A percentile compares a stretch with the other conserved stretches of the same genome.
Conservation (phyloP, 192 early-diverging fungal genomes). For the Geranomyces michiganensis region DNA sequence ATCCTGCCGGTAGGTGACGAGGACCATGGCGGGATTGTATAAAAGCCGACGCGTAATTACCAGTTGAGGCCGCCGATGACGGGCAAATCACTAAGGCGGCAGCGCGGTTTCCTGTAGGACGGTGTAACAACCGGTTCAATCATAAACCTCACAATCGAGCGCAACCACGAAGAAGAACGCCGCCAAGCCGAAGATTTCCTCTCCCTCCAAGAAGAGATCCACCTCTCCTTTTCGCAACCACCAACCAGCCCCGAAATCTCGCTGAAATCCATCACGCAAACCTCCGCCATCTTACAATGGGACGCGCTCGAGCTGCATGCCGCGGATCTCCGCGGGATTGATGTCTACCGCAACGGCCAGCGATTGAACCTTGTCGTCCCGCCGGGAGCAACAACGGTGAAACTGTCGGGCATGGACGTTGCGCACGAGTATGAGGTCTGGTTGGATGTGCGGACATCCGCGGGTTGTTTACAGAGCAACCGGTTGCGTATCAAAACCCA, state of each 20-base stretch:
- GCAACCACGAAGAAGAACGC: slow-evolving; percentile 85
- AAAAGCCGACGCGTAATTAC: no score
- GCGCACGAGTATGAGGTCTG: slow-evolving; percentile 88
- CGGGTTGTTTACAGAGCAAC: slow-evolving; percentile 82
- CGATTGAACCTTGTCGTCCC: slow-evolving; percentile 69
- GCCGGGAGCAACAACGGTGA: slow-evolving; percentile 54
- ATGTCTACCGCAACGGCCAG: slow-evolving; percentile 88
- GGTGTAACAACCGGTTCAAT: slow-evolving; percentile 93
- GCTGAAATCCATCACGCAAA: slow-evolving; percentile 71
- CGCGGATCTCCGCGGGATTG: slow-evolving; percentile 81
- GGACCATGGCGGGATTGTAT: neutral
- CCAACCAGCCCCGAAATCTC: slow-evolving; percentile 81
- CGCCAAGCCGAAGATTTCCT: slow-evolving; percentile 79
- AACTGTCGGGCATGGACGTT: slow-evolving; percentile 89
- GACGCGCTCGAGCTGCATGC: slow-evolving; percentile 81
- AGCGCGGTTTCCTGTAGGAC: slow-evolving; percentile 34
- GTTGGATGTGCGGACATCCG: slow-evolving; percentile 89
- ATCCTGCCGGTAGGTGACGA: slow-evolving; percentile 75
- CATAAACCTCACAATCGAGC: slow-evolving; percentile 92
- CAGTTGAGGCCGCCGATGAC: no score
- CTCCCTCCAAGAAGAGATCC: slow-evolving; percentile 84
- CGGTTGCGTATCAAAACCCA: slow-evolving; percentile 80
- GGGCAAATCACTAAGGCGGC: no score
- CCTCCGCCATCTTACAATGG: slow-evolving; percentile 90
- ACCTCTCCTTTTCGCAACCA: slow-evolving; percentile 70